These are phyloP conservation scores for Cornus florida DNA, from an alignment of 148 eudicot species.

Conservation along the genomic window DNA sequence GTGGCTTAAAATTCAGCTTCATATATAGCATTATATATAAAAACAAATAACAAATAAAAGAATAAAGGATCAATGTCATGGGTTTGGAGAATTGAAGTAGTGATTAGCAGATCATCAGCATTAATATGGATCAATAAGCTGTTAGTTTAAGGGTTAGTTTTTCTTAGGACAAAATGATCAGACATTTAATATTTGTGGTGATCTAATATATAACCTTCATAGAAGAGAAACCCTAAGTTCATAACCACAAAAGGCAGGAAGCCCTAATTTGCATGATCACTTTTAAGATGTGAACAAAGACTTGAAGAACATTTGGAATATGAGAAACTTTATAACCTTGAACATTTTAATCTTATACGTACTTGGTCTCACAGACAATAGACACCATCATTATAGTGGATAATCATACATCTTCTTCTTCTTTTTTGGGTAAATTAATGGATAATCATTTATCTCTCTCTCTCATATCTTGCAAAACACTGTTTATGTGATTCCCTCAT, in stretches of 20 bases:
- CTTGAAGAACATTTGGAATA: neutral
- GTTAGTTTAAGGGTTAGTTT: neutral
- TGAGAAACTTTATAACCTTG: neutral
- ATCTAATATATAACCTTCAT: neutral
- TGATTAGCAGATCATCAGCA: neutral
- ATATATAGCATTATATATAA: no score
- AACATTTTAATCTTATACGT: neutral
- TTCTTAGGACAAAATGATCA: neutral
- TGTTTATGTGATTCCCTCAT: constrained; percentile 9
- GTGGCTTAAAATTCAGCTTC: neutral
- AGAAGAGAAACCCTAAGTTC: neutral
- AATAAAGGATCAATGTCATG: neutral
- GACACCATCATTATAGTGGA: neutral
- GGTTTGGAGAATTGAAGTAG: neutral
- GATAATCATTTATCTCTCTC: constrained; percentile 5
- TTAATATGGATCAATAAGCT: neutral
- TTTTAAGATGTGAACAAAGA: neutral
- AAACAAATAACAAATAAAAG: no score
- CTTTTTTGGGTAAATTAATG: constrained; percentile 4
- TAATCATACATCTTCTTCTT: neutral
- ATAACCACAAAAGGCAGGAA: neutral
- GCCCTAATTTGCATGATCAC: constrained; percentile 8
- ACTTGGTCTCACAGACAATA: neutral
- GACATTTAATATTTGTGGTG: neutral
- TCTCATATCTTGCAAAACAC: constrained; percentile 28